Percentiles rank a stretch among this genome's conserved stretches.
Evolutionary conservation across 768 basidiomycete species (phyloP).

Genomic region (Dendrothele bispora): DNA sequence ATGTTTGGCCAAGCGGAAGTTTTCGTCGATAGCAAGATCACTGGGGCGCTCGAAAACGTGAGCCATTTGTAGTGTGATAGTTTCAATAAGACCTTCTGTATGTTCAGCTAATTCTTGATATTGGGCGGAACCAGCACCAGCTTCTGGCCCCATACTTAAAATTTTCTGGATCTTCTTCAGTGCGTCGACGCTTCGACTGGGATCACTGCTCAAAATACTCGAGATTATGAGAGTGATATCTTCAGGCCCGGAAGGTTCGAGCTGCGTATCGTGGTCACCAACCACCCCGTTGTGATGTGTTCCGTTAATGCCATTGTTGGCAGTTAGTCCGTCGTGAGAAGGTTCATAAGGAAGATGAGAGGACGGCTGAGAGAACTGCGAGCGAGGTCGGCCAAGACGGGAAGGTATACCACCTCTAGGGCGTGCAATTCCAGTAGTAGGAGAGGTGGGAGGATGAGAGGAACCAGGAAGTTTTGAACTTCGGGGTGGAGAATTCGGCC

Average conservation of each 20-base stretch:
- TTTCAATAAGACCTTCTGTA: constrained; percentile 84
- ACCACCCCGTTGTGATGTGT: background rate
- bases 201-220: constrained; percentile 86
- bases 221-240: constrained; percentile 84
- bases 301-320: background rate
- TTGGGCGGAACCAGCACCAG: constrained; percentile 62
- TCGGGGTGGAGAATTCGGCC: constrained; percentile 50
- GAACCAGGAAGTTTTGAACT: constrained; percentile 44
- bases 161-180: constrained; percentile 92
- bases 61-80: constrained; percentile 88
- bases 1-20: constrained; percentile 95
- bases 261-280: background rate
- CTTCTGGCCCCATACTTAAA: constrained; percentile 73
- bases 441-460: constrained; percentile 28
- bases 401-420: constrained; percentile 76
- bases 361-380: constrained; percentile 37
- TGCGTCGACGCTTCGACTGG: constrained; percentile 84
- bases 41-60: constrained; percentile 86
- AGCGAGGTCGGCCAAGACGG: constrained; percentile 65
- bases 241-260: constrained; percentile 31
- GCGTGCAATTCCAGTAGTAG: constrained; percentile 47
- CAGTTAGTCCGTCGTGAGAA: background rate
- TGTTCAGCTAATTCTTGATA: constrained; percentile 81
- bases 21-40: constrained; percentile 70
- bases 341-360: constrained; percentile 12